These are phyloP conservation scores for Ceratobasidium theobromae DNA, from an alignment of 1,284 basidiomycete genomes.

Conservation along the genomic window DNA sequence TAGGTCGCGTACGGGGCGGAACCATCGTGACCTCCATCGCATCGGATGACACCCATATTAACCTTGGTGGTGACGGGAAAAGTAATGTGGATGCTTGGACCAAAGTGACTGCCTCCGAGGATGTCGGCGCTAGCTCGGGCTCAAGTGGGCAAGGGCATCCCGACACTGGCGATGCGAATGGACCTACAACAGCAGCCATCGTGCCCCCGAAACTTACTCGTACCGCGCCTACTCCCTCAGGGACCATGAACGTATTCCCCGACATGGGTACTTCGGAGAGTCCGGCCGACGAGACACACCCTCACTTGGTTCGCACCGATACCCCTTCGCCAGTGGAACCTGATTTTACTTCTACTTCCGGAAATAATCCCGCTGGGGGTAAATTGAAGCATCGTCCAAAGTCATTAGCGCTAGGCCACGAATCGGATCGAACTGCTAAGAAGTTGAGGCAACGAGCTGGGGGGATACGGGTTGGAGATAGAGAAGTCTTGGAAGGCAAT, in stretches of 20 bases:
- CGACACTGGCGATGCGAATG: not conserved
- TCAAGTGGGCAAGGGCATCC: too few relatives aligned
- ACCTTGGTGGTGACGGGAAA: not conserved
- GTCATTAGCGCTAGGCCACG: constrained; percentile 15
- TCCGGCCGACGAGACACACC: not conserved
- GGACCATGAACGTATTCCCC: not conserved
- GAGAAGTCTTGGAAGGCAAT: not conserved
- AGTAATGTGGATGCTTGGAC: too few relatives aligned
- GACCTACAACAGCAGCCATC: not conserved
- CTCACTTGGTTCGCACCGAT: not conserved
- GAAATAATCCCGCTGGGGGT: too few relatives aligned
- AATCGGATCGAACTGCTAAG: constrained; percentile 3
- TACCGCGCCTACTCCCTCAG: constrained; percentile 21
- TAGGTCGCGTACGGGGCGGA: constrained; percentile 9
- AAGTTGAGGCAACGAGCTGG: not conserved
- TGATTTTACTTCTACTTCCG: not conserved
- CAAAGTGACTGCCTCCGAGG: constrained; percentile 6
- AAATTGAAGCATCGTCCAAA: not conserved
- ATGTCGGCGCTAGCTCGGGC: not conserved
- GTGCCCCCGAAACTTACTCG: constrained; percentile 6
- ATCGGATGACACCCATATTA: constrained; percentile 7
- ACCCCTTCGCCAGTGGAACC: not conserved
- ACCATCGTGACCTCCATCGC: constrained; percentile 6
- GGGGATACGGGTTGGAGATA: not conserved
- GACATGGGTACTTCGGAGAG: not conserved